Evolutionary conservation across 2,329 filamentous ascomycete genomes (phyloP), one percentile per base, ranked within the genome.

Genomic region (Rhexocercosporidium sp.): DNA sequence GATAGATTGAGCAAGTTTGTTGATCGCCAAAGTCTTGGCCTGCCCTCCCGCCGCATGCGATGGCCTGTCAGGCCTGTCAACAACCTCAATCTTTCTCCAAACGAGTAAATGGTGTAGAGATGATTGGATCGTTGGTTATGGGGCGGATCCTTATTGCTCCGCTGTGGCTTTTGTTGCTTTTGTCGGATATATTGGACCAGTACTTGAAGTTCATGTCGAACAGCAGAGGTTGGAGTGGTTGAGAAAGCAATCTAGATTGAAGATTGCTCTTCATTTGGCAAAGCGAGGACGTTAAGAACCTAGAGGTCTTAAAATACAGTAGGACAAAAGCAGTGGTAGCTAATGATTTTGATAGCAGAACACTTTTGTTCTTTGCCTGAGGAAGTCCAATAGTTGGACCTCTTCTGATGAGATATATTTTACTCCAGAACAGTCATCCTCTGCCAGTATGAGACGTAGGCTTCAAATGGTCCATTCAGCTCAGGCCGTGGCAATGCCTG

Each of bases 1-100:
- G 66, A 65, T 18, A 57, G 44, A 67, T 64, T 67, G 66, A 67
- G 66, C 66, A 64, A 57, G 41, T 62, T 59, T 62, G 25, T 18
- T 67, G 46, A 12, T 51, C 31, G 20, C 20, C 34, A 37, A 54
- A 57, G 34, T 6, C 59, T 57, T 62, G 59, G 59, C 64, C 14
- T 29, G 1, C n/a, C 12, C 6, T 39, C 14, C 20, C 41, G 27
- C 62, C 54, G 34, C 51, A 64, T n/a, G 31, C 29, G 12, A 37
- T 1, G 25, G 39, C 57, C 37, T 60, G 16, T 46, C 22, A 46
- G 25, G 39, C 57, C 37, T 60, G 16, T 46, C 22, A 46, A 60
- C 37, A 22, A 60, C 14, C 57, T 47, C 39, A 46, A 60, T 31
- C 25, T 6, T 46, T 46, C 57, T 46, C 57, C 39, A 46, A 46